Conservation (phyloP, 2,329 filamentous ascomycete genomes). For the Exophiala sideris region DNA sequence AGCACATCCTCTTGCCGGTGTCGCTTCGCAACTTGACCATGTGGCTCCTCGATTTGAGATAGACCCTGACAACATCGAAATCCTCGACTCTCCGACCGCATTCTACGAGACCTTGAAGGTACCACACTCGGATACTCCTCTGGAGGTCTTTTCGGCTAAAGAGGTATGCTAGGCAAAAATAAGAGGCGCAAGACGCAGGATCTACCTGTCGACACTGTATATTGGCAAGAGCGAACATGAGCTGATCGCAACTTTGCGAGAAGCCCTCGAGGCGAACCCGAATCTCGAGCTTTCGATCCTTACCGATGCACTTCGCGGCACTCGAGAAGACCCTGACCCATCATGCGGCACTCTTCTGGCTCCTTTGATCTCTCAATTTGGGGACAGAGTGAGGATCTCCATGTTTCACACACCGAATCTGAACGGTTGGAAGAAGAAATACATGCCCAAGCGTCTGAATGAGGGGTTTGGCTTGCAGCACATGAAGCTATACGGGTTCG, state of each 20-base stretch:
- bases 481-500: conserved; percentile 96
- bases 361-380: conserved; percentile 82
- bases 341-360: conserved; percentile 86
- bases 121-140: conserved; percentile 8
- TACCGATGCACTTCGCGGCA: conserved; percentile 87
- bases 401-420: conserved; percentile 99
- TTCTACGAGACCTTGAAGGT: conserved; percentile 94
- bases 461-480: conserved; percentile 98
- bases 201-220: conserved; percentile 95
- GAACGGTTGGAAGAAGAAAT: conserved; percentile 77
- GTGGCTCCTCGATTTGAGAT: conserved; percentile 90
- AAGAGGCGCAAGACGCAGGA: conserved; percentile 67
- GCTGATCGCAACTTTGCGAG: conserved; percentile 72
- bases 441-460: conserved; percentile 86
- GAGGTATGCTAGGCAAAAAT: conserved; percentile 66
- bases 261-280: conserved; percentile 71
- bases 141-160: conserved; percentile 19
- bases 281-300: conserved; percentile 80
- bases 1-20: conserved; percentile 52
- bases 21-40: conserved; percentile 75
- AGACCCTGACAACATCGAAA: conserved; percentile 71
- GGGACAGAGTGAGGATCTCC: conserved; percentile 80
- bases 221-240: conserved; percentile 92
- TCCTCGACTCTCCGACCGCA: conserved; percentile 75
- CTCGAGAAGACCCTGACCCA: conserved; percentile 78